Conservation (phyloP, 2,329 filamentous ascomycete genomes). For the Cladophialophora bantiana region DNA sequence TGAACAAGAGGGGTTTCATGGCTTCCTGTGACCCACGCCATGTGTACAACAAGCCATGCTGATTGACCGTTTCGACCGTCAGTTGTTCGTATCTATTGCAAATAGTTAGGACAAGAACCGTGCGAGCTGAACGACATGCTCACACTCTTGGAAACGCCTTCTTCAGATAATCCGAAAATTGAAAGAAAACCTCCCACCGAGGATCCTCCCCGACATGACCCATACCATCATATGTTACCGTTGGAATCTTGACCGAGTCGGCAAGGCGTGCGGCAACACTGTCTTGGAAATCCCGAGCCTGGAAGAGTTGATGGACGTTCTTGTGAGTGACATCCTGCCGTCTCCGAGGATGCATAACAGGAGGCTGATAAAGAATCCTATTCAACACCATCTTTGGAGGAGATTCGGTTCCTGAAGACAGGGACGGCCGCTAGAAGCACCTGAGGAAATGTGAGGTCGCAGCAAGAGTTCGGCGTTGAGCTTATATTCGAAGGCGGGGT, state of each 20-base stretch:
- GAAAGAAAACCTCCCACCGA: slow-evolving; percentile 65
- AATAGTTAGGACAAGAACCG: neutral
- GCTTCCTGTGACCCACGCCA: slow-evolving; percentile 60
- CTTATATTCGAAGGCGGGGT: slow-evolving; percentile 19
- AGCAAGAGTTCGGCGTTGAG: slow-evolving; percentile 1
- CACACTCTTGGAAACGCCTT: slow-evolving; percentile 60
- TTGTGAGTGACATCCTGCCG: slow-evolving; percentile 28
- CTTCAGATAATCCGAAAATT: slow-evolving; percentile 60
- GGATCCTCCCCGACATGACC: slow-evolving; percentile 62
- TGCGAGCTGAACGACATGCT: neutral
- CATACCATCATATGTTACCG: slow-evolving; percentile 63
- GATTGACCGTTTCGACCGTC: slow-evolving; percentile 61
- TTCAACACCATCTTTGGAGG: slow-evolving; percentile 28
- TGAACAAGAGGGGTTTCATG: slow-evolving; percentile 64
- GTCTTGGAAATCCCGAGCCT: slow-evolving; percentile 32
- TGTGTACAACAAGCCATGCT: slow-evolving; percentile 65
- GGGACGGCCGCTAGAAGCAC: neutral
- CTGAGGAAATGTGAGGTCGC: neutral
- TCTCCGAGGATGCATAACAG: slow-evolving; percentile 29
- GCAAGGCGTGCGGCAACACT: slow-evolving; percentile 45
- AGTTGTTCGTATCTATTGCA: slow-evolving; percentile 28
- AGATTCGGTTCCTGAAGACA: neutral
- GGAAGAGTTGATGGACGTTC: slow-evolving; percentile 33
- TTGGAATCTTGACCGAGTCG: slow-evolving; percentile 61
- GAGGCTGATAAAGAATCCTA: slow-evolving; percentile 26